phyloP scores from a whole-genome alignment of 176 grass and related monocot genomes.

The Carex myosuroides region DNA sequence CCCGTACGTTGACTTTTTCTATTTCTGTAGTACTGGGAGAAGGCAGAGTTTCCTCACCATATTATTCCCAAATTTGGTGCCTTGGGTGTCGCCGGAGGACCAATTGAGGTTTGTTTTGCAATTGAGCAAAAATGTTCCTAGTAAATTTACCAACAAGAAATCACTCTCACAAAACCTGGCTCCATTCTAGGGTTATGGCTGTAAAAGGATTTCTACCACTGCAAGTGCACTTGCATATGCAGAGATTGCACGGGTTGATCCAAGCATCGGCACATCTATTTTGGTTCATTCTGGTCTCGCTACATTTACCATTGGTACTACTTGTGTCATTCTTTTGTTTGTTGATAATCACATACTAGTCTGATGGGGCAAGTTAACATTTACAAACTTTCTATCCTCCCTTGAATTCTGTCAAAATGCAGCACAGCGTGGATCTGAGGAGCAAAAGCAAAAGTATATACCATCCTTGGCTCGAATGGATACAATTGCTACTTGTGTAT shows the following conservation, averaged over 20 bases:
- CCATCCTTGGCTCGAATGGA: slow-evolving; percentile 31
- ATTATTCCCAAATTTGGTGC: slow-evolving; percentile 45
- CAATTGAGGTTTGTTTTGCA: slow-evolving; percentile 37
- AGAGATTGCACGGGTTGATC: slow-evolving; percentile 54
- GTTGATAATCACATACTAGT: background rate
- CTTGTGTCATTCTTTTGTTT: background rate
- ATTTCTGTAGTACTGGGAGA: slow-evolving; percentile 40
- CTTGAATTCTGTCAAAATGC: background rate
- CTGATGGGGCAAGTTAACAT: background rate
- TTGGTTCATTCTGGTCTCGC: slow-evolving; percentile 53
- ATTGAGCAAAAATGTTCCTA: background rate
- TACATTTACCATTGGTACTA: slow-evolving; percentile 45
- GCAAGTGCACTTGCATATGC: slow-evolving; percentile 29
- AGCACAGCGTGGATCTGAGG: slow-evolving; percentile 42
- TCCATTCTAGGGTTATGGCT: slow-evolving; percentile 37
- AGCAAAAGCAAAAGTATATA: slow-evolving; percentile 56
- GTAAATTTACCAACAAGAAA: background rate
- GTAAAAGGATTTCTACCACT: slow-evolving; percentile 31
- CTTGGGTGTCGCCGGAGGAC: slow-evolving; percentile 37
- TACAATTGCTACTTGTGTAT: slow-evolving; percentile 44
- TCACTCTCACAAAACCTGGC: background rate
- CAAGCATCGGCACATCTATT: slow-evolving; percentile 44
- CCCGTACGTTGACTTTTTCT: background rate
- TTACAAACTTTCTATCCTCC: background rate
- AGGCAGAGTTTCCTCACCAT: slow-evolving; percentile 44